A percentile compares a stretch with the other conserved stretches of the same genome.
These are phyloP conservation scores for Paralagenidium karlingii DNA, from an alignment of 352 stramenopile genomes.

Conservation along the genomic window DNA sequence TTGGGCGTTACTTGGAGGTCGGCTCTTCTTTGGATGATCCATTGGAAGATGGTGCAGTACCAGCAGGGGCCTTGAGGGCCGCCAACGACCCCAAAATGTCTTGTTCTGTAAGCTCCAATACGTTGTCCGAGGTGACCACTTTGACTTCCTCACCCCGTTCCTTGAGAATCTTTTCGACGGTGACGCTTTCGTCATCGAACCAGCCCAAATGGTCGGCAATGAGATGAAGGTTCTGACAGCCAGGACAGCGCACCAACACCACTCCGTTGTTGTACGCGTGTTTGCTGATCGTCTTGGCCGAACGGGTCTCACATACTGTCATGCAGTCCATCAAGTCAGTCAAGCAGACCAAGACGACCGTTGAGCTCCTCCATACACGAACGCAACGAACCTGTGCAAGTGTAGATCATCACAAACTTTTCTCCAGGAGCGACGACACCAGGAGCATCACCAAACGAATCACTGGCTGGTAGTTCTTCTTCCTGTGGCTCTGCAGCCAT, in stretches of 20 bases:
- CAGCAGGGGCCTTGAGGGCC: too few relatives aligned
- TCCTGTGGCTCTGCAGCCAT: too few relatives aligned
- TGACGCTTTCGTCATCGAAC: conserved; percentile 85
- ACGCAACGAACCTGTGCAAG: conserved; percentile 68
- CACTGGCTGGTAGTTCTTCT: neutral
- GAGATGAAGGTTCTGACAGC: conserved; percentile 97
- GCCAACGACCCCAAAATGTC: conserved; percentile 63
- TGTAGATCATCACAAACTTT: conserved; percentile 98
- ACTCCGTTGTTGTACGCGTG: conserved; percentile 96
- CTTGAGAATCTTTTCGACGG: conserved; percentile 79
- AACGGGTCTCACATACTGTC: conserved; percentile 93
- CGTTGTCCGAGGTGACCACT: conserved; percentile 61
- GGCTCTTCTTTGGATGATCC: conserved; percentile 1
- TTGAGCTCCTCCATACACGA: neutral
- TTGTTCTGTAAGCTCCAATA: conserved; percentile 71
- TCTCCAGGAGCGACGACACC: conserved; percentile 74
- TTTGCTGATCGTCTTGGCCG: conserved; percentile 96
- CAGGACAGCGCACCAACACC: conserved; percentile 94
- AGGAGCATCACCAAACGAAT: conserved; percentile 18
- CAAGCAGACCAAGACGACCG: neutral
- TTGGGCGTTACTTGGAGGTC: too few relatives aligned
- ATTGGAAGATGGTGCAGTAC: conserved; percentile 3
- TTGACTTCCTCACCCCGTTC: conserved; percentile 61
- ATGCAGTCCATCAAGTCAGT: neutral
- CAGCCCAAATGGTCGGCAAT: conserved; percentile 92